These are phyloP conservation scores for Globisporangium heterothallicum DNA, from an alignment of 352 stramenopile species.

Conservation along the genomic window DNA sequence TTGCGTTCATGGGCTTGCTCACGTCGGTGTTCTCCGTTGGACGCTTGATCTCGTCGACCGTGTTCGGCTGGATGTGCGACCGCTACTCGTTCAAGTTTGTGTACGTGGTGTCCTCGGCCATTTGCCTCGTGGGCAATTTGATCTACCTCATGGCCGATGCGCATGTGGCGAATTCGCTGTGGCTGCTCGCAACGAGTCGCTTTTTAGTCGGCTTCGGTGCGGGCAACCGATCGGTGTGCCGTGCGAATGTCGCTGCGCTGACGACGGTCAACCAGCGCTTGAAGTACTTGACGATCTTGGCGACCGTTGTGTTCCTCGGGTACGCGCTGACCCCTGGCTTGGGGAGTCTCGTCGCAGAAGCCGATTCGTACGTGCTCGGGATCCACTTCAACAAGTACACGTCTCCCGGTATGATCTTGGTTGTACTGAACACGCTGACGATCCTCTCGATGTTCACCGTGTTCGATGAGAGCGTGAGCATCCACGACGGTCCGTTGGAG, in stretches of 20 bases:
- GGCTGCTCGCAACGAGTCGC: conserved; percentile 45
- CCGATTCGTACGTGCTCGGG: conserved; percentile 48
- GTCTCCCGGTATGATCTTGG: conserved; percentile 53
- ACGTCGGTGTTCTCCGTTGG: conserved; percentile 82
- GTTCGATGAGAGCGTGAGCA: conserved; percentile 47
- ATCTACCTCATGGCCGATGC: conserved; percentile 66
- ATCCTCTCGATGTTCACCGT: conserved; percentile 58
- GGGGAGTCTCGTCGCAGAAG: conserved; percentile 55
- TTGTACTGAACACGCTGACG: conserved; percentile 54
- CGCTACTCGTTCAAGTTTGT: conserved; percentile 76
- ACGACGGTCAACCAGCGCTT: conserved; percentile 69
- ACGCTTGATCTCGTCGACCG: conserved; percentile 68
- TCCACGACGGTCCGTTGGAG: conserved; percentile 55
- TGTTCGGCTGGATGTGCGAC: conserved; percentile 85
- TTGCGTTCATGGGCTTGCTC: conserved; percentile 77
- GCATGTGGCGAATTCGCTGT: conserved; percentile 50
- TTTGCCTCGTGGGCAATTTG: conserved; percentile 71
- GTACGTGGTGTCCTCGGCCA: conserved; percentile 70
- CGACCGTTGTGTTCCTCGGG: conserved; percentile 69
- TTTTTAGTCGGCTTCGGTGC: conserved; percentile 78
- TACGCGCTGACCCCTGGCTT: conserved; percentile 72
- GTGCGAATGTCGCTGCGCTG: conserved; percentile 63
- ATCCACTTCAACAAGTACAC: conserved; percentile 80
- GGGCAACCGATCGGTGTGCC: conserved; percentile 73
- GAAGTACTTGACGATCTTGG: conserved; percentile 69